Evolutionary conservation across 164 flowering plant genomes (phyloP).

Genomic region (Aristolochia fimbriata): DNA sequence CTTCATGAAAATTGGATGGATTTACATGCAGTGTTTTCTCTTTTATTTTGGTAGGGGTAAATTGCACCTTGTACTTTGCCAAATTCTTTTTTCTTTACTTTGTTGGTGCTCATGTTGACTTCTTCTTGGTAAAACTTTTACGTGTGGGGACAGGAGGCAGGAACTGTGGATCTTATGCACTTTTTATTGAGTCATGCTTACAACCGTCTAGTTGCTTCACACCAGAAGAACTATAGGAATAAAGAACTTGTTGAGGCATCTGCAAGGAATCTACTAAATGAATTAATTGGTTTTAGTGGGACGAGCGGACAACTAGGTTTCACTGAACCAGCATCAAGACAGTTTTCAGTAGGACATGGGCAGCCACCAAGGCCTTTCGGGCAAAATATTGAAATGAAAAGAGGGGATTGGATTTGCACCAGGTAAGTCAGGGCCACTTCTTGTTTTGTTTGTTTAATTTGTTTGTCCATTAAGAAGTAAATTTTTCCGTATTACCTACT

Average conservation of each 20-base stretch:
- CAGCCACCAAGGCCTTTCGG: constrained; percentile 28
- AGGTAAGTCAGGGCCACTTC: constrained; percentile 31
- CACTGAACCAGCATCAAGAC: constrained; percentile 24
- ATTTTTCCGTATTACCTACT: too few species aligned
- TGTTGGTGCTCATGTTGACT: too few species aligned
- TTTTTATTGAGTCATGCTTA: constrained; percentile 59
- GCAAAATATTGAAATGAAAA: constrained; percentile 60
- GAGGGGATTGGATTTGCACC: constrained; percentile 84
- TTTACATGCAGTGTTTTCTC: background rate
- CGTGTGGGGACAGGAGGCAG: constrained; percentile 38
- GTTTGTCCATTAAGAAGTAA: too few species aligned
- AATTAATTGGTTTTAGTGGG: constrained; percentile 34
- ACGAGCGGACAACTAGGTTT: constrained; percentile 8
- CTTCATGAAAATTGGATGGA: background rate
- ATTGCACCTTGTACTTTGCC: background rate
- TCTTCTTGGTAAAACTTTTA: constrained; percentile 11
- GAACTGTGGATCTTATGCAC: constrained; percentile 63
- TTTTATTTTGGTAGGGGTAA: background rate
- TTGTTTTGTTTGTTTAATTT: background rate
- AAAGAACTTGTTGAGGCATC: constrained; percentile 53
- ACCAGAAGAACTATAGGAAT: constrained; percentile 17
- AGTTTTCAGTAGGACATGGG: constrained; percentile 29
- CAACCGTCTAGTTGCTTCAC: constrained; percentile 26
- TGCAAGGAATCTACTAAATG: constrained; percentile 52
- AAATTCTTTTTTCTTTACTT: background rate